These are phyloP conservation scores for Ceratocystis destructans DNA, from an alignment of 2,329 filamentous ascomycete genomes.

Conservation along the genomic window DNA sequence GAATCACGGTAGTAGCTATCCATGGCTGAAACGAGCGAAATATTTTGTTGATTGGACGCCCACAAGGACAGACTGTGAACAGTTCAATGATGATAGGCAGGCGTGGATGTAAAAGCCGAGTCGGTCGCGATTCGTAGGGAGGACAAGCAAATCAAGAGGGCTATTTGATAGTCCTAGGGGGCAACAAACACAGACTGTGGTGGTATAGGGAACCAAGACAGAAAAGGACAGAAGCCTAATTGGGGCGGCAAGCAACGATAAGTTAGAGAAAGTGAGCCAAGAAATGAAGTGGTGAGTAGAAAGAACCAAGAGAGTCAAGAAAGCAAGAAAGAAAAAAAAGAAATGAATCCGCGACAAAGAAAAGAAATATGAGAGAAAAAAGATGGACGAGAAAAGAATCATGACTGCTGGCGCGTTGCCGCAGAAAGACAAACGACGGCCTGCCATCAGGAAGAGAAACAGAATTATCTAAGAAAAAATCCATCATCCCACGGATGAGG, in stretches of 20 bases:
- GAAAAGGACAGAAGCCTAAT: conserved; percentile 31
- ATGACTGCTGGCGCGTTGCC: not conserved
- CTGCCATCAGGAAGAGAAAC: conserved; percentile 12
- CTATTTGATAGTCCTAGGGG: conserved; percentile 23
- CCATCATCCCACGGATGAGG: conserved; percentile 10
- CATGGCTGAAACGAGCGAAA: conserved; percentile 28
- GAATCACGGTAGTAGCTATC: conserved; percentile 45
- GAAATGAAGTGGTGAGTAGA: conserved; percentile 22
- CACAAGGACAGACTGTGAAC: not conserved
- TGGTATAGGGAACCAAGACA: conserved; percentile 17
- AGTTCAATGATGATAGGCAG: not conserved
- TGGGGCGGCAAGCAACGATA: conserved; percentile 27
- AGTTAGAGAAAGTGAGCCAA: conserved; percentile 42
- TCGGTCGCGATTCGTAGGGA: not conserved
- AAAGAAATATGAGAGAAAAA: conserved; percentile 17
- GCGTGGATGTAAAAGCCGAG: not conserved
- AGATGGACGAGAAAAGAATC: conserved; percentile 17
- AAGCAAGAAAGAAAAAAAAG: conserved; percentile 11
- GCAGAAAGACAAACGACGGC: not conserved
- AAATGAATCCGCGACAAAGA: conserved; percentile 11
- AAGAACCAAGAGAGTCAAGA: conserved; percentile 18
- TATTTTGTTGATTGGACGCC: not conserved
- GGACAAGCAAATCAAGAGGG: conserved; percentile 16
- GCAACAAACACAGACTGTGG: conserved; percentile 21
- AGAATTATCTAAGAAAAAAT: conserved; percentile 1